Base-by-base conservation (phyloP, 176 grass and related monocot species). In the Bothriochloa decipiens region DNA sequence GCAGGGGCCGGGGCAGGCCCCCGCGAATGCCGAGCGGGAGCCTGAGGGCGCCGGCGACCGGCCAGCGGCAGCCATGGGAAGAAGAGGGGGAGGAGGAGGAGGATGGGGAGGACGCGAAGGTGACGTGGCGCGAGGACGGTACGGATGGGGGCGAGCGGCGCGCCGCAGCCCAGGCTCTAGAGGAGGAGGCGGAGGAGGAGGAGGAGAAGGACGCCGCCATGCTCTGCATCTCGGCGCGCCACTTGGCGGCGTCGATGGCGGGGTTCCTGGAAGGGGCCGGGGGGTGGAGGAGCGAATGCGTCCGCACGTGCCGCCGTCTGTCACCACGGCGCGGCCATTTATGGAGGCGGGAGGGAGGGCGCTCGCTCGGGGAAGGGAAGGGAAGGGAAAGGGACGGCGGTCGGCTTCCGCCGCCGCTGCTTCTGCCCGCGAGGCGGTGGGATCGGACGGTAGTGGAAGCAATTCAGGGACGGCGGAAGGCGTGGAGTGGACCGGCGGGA, bases 191-290 rank as follows among this genome's bases (percentile, higher is more conserved):
- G 3, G 86, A 18, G 1, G 45, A 5, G 33, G 39, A 0, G 39
- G 82, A 11, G 13, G 55, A 32, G 60, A 33, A 37, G 10, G 68
- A 20, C 23, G 70, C 70, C 73, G 75, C 74, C 74, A 79, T 83
- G 84, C 60, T 74, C 74, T 87, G 80, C 88, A 90, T 90, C 88
- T 83, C 68, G 74, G 60, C 7, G 7, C 53, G 52, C 20, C 53
- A 57, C 55, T 23, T n/a, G 25, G 61, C 25, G 23, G 61, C 61
- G 61, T 23, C 23, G 22, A 53, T 71, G 49, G 46, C 20, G 11
- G 7, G 53, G 62, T 47, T 80, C 47, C 28, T 68, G 27, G 18
- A 67, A 67, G 16, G 16, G 15, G 8, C 12, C 3, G 45, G 13
- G 53, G 25, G 33, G 33, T 3, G 42, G 82, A 33, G 58, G 15